Percentiles rank a stretch among this genome's conserved stretches.
Evolutionary conservation across 2,329 filamentous ascomycete genomes (phyloP).

Genomic region (Colletotrichum sp.): DNA sequence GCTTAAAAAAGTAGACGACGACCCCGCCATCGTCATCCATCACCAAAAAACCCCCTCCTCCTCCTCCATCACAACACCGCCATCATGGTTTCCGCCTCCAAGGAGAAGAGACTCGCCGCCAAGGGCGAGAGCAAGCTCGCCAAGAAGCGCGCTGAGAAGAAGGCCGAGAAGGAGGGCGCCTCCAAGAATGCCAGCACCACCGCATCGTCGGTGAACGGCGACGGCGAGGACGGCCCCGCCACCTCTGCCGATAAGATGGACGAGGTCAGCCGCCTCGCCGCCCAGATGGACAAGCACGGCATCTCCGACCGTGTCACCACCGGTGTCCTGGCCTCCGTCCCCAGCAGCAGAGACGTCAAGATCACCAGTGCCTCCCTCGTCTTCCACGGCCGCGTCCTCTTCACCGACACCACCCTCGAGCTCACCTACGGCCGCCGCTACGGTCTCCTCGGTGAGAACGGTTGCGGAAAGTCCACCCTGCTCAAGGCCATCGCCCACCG

Average conservation of each 20-base stretch:
- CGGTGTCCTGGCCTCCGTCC: constrained; percentile 87
- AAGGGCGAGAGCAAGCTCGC: constrained; percentile 71
- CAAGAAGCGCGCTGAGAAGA: neutral
- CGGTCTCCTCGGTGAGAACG: constrained; percentile 96
- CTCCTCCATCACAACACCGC: constrained; percentile 21
- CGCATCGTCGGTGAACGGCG: constrained; percentile 72
- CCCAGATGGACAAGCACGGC: constrained; percentile 96
- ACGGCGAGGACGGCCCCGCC: constrained; percentile 74
- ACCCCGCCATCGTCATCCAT: constrained; percentile 16
- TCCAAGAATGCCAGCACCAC: constrained; percentile 57
- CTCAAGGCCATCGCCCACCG: constrained; percentile 92
- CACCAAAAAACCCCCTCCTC: neutral
- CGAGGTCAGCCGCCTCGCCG: constrained; percentile 83
- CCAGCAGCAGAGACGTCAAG: constrained; percentile 92
- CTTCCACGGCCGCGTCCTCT: constrained; percentile 96
- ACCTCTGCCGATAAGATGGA: constrained; percentile 76
- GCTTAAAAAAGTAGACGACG: constrained; percentile 13
- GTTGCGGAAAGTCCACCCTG: constrained; percentile 97
- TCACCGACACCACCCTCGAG: constrained; percentile 93
- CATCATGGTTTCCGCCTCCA: constrained; percentile 70
- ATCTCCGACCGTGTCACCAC: constrained; percentile 98
- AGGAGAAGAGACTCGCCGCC: constrained; percentile 75
- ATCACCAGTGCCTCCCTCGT: constrained; percentile 92
- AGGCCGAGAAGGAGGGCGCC: constrained; percentile 68
- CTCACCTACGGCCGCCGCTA: constrained; percentile 92